A percentile compares a stretch with the other conserved stretches of the same genome.
Conservation (phyloP, 768 basidiomycete species). For the Xanthoconium stramineum region DNA sequence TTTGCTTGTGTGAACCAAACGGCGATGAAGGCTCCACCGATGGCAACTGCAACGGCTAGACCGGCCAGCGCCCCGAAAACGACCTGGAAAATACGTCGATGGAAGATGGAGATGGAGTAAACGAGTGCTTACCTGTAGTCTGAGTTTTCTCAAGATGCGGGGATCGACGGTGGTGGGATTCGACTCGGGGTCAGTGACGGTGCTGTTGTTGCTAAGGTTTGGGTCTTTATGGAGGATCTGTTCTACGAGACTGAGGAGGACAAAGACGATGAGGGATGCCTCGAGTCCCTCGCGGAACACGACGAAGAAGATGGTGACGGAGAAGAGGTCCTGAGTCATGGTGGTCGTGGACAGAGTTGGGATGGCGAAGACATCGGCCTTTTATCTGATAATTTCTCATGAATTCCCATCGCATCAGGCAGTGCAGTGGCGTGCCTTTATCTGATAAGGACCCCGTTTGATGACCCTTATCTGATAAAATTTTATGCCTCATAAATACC, state of each 20-base stretch:
- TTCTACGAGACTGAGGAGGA: slow-evolving; percentile 88
- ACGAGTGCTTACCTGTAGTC: slow-evolving; percentile 50
- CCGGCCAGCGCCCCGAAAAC: slow-evolving; percentile 73
- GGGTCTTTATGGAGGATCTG: slow-evolving; percentile 56
- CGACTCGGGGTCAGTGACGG: slow-evolving; percentile 10
- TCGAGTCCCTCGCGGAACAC: slow-evolving; percentile 94
- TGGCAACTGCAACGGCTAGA: slow-evolving; percentile 71
- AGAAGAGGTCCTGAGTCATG: slow-evolving; percentile 58
- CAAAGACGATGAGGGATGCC: slow-evolving; percentile 88
- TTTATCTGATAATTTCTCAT: slow-evolving; percentile 2
- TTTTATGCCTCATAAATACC: neutral
- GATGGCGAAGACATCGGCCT: neutral
- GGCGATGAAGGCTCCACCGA: slow-evolving; percentile 91
- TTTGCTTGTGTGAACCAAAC: slow-evolving; percentile 92
- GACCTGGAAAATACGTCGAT: slow-evolving; percentile 44
- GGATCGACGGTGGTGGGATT: slow-evolving; percentile 34
- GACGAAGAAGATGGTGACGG: slow-evolving; percentile 94
- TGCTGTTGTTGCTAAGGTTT: neutral
- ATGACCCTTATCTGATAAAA: neutral
- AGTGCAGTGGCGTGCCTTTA: no score
- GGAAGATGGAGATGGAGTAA: neutral
- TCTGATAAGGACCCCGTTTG: neutral
- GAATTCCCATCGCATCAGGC: neutral
- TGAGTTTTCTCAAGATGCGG: slow-evolving; percentile 62
- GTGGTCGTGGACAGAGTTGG: neutral